Evolutionary conservation across 768 basidiomycete genomes (phyloP).

Genomic region (Tulasnella sp.): DNA sequence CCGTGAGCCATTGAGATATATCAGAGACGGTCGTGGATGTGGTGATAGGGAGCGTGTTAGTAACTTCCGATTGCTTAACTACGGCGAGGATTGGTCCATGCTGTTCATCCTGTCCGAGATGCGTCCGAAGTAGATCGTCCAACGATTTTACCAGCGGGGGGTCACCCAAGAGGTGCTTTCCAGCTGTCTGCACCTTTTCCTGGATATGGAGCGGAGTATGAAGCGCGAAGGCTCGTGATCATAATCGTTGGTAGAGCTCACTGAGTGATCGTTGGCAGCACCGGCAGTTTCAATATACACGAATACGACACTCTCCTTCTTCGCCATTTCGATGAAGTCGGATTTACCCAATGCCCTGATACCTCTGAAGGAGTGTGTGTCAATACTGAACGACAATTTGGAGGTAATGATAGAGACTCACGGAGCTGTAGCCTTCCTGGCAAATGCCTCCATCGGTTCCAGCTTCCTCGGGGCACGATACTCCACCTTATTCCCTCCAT

Average conservation of each 20-base stretch:
- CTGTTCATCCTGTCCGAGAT: constrained; percentile 23
- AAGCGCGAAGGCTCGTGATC: not conserved
- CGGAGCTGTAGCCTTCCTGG: constrained; percentile 48
- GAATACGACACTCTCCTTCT: constrained; percentile 44
- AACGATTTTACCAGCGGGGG: constrained; percentile 38
- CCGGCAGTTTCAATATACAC: constrained; percentile 40
- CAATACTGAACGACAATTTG: not conserved
- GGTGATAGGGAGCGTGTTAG: constrained; percentile 14
- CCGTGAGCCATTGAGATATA: constrained; percentile 42
- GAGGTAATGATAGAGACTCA: constrained; percentile 31
- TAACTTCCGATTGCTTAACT: constrained; percentile 11
- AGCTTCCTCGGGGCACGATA: constrained; percentile 65
- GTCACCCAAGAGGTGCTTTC: constrained; percentile 39
- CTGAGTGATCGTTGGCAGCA: constrained; percentile 25
- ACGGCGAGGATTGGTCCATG: constrained; percentile 20
- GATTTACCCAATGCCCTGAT: constrained; percentile 31
- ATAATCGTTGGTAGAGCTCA: constrained; percentile 17
- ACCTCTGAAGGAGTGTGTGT: no score
- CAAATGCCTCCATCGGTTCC: constrained; percentile 59
- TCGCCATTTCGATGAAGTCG: constrained; percentile 32
- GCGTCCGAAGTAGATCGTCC: constrained; percentile 28
- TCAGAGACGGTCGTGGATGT: not conserved
- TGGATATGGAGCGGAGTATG: constrained; percentile 21
- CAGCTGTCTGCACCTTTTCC: constrained; percentile 46
- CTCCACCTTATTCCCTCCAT: constrained; percentile 50